These are phyloP conservation scores for Entophlyctis luteolus DNA, from an alignment of 192 early-diverging fungal genomes.

Conservation along the genomic window DNA sequence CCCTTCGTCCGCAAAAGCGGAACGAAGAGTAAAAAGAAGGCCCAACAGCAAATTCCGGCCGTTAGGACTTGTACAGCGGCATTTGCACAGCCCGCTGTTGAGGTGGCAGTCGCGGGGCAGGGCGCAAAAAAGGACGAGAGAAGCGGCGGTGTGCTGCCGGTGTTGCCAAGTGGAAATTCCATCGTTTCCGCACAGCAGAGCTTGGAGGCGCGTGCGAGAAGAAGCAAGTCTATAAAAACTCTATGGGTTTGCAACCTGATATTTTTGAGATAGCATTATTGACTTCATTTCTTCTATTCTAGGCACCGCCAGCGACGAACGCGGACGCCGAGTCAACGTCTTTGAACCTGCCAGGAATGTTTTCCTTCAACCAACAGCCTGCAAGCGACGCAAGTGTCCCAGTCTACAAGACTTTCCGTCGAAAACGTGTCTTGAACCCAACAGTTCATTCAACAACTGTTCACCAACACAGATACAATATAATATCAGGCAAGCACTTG, in stretches of 20 bases:
- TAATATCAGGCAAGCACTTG: constrained; percentile 30
- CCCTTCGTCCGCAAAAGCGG: constrained; percentile 1
- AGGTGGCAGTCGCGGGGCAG: no score
- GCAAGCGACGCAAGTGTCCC: not conserved
- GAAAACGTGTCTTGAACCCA: constrained; percentile 9
- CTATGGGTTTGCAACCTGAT: not conserved
- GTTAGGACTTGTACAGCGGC: not conserved
- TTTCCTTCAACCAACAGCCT: not conserved
- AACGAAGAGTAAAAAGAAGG: not conserved
- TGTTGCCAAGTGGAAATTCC: not conserved
- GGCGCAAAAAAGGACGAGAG: no score
- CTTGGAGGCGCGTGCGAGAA: not conserved
- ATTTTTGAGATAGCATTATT: no score
- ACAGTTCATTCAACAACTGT: not conserved
- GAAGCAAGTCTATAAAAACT: not conserved
- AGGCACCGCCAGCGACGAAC: constrained; percentile 6
- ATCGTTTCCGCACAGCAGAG: not conserved
- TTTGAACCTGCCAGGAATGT: constrained; percentile 26
- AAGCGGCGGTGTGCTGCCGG: not conserved
- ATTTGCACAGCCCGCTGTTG: not conserved
- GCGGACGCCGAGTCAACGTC: constrained; percentile 13
- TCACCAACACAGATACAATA: constrained; percentile 29
- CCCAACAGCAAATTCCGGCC: not conserved
- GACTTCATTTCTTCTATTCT: not conserved
- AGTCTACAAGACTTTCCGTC: not conserved